A percentile compares a stretch with the other conserved stretches of the same genome.
These are phyloP conservation scores for Pleomassaria siparia DNA, from an alignment of 2,329 filamentous ascomycete species.

Conservation along the genomic window DNA sequence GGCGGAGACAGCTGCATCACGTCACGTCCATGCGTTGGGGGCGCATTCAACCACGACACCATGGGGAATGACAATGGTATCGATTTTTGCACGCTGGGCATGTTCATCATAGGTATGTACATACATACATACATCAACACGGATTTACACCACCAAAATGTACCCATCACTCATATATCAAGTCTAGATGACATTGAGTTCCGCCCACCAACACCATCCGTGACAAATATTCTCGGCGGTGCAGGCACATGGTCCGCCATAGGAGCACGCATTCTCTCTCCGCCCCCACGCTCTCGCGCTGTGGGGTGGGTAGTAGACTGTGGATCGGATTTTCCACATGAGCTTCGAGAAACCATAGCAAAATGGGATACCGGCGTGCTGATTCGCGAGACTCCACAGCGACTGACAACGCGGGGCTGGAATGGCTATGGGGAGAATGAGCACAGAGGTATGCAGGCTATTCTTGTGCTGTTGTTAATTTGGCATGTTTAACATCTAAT, in stretches of 20 bases:
- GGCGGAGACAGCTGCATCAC: not conserved
- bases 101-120: conserved; percentile 69
- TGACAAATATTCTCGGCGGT: conserved; percentile 80
- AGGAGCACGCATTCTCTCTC: conserved; percentile 85
- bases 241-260: conserved; percentile 85
- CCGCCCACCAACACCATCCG: conserved; percentile 66
- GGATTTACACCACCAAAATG: conserved; percentile 23
- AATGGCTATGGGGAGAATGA: conserved; percentile 79
- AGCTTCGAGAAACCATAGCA: conserved; percentile 64
- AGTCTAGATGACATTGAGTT: conserved; percentile 86
- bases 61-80: conserved; percentile 28
- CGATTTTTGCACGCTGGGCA: conserved; percentile 62
- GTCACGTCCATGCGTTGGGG: conserved; percentile 1
- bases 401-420: conserved; percentile 86
- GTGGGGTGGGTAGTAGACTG: conserved; percentile 92
- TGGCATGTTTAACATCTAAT: conserved; percentile 8
- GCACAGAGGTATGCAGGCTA: conserved; percentile 55
- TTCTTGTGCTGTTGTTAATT: not conserved
- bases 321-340: conserved; percentile 79
- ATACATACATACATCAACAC: no score
- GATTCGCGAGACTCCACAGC: conserved; percentile 64
- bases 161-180: conserved; percentile 11
- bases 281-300: conserved; percentile 61
- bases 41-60: not conserved
- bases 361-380: conserved; percentile 76